Evolutionary conservation across 2,329 filamentous ascomycete species (phyloP).

Genomic region (Alternaria rosae): DNA sequence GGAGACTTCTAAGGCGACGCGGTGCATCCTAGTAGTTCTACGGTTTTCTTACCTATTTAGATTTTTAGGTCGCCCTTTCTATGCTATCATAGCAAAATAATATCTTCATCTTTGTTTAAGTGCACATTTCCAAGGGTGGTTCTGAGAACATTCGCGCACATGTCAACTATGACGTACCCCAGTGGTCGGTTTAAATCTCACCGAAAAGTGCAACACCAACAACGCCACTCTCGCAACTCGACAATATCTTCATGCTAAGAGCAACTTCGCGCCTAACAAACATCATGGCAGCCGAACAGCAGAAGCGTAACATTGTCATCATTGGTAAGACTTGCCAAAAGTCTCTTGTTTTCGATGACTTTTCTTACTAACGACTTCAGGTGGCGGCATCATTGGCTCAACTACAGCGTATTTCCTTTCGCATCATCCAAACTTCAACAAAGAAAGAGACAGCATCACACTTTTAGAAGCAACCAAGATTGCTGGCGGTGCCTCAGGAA

Average conservation of each 20-base stretch:
- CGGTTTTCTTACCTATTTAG: neutral
- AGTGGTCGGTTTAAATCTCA: slow-evolving; percentile 16
- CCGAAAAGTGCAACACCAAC: slow-evolving; percentile 22
- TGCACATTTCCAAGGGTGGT: neutral
- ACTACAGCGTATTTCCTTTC: slow-evolving; percentile 92
- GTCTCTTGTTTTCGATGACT: neutral
- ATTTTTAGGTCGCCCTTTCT: neutral
- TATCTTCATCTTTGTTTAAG: neutral
- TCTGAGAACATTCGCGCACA: neutral
- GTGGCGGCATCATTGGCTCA: slow-evolving; percentile 91
- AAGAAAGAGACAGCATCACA: slow-evolving; percentile 77
- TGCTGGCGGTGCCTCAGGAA: slow-evolving; percentile 91
- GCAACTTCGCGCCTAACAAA: slow-evolving; percentile 18
- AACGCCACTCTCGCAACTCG: slow-evolving; percentile 22
- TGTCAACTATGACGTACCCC: slow-evolving; percentile 18
- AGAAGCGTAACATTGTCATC: slow-evolving; percentile 46
- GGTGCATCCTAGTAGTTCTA: neutral
- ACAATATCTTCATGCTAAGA: slow-evolving; percentile 29
- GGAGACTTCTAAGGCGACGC: slow-evolving; percentile 7
- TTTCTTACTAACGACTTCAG: slow-evolving; percentile 52
- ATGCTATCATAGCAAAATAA: neutral
- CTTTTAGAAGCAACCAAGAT: slow-evolving; percentile 86
- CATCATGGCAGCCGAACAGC: slow-evolving; percentile 37
- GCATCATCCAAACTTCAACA: slow-evolving; percentile 81
- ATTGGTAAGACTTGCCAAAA: slow-evolving; percentile 32